Evolutionary conservation across 257 asterid genomes (phyloP), one percentile per base, ranked within the genome.

Genomic region (Solanum chaucha): DNA sequence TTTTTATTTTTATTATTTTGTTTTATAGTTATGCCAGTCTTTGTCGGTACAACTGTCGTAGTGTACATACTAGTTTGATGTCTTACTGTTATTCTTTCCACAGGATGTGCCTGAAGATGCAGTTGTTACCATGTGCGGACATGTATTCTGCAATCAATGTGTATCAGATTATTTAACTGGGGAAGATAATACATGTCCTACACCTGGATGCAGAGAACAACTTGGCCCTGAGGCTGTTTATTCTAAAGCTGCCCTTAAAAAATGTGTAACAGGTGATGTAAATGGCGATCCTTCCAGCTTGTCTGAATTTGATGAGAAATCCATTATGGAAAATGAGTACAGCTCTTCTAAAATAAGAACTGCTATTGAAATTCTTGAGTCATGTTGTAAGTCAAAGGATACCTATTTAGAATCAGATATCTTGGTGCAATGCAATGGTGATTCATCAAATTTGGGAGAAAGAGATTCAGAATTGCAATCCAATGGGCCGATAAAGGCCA

Each of bases 41-140:
- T 48, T 28, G 10, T 48, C 44, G 68, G 70, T 48, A 19, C 85
- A 48, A 48, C 30, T 81, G 67, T 81, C 68, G 34, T 17, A 28
- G 68, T 48, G 17, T 46, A 78, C 84, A 28, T 46, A 30, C 44
- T 48, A 48, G 46, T 81, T 32, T 81, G 70, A 81, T 81, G 40
- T 81, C 44, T 22, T 81, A 10, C 85, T 81, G 22, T 48, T 41
- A 30, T 81, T 81, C 58, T 30, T 81, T 51, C 85, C 68, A 86
- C 90, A 97, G 99, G 99, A 97, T 93, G 94, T 98, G 87, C 99
- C 99, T 74, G 99, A 97, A 95, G 92, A 95, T 93, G 99, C 96
- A 75, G 97, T 96, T 90, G 98, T 97, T 87, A 94, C 99, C 40
- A 90, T 96, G 91, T 97, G 99, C 44, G 97, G 95, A 65, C 99